These are phyloP conservation scores for Fraxinus quadrangulata DNA, from an alignment of 257 asterid genomes.

Conservation along the genomic window DNA sequence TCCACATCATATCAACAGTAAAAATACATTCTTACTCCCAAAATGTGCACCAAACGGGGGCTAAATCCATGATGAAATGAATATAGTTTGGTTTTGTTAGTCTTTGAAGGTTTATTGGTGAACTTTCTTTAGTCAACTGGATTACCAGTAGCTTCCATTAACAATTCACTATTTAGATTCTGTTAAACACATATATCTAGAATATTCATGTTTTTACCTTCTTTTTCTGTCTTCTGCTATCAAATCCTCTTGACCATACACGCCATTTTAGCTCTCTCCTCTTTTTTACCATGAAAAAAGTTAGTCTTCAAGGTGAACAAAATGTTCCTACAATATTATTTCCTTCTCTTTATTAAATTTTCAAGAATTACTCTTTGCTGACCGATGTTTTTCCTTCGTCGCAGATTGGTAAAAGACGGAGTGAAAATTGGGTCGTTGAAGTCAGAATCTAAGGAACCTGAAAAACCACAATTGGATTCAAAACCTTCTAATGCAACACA, in stretches of 20 bases:
- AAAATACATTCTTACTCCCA: no score
- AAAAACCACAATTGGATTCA: conserved; percentile 26
- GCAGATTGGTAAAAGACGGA: conserved; percentile 43
- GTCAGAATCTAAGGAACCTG: conserved; percentile 33
- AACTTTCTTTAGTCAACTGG: no score
- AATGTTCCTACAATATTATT: no score
- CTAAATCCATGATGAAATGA: background rate
- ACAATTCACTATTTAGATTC: background rate
- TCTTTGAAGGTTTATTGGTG: background rate
- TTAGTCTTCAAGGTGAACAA: no score
- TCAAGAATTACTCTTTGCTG: background rate
- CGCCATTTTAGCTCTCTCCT: background rate
- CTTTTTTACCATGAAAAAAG: background rate
- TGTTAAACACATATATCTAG: no score
- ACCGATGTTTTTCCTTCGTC: conserved; percentile 9
- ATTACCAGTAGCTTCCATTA: no score
- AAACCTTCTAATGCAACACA: conserved; percentile 15
- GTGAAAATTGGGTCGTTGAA: conserved; percentile 33
- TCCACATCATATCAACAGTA: no score
- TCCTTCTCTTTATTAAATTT: background rate
- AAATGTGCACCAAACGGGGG: background rate
- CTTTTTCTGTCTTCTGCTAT: background rate
- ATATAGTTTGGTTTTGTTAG: background rate
- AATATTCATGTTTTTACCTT: no score
- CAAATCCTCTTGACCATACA: background rate